Evolutionary conservation across 768 basidiomycete genomes (phyloP).

Genomic region (Psilocybe azurescens): DNA sequence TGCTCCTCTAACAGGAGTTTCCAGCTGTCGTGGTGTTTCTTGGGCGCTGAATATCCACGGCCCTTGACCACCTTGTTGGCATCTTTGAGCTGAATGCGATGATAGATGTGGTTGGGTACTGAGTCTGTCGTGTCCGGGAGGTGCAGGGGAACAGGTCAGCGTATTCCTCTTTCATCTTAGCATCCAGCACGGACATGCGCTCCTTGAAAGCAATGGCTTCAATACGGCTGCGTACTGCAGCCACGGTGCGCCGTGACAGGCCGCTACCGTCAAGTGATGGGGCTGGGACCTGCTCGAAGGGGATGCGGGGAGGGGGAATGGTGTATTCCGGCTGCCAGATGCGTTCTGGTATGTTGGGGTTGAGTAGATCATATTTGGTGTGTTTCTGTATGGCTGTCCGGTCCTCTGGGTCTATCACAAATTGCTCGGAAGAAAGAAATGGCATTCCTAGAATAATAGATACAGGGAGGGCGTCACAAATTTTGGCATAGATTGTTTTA

Average conservation of each 20-base stretch:
- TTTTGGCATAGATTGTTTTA: no score
- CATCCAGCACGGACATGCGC: neutral
- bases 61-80: neutral
- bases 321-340: no score
- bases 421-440: neutral
- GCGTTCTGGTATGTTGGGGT: no score
- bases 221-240: neutral
- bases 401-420: neutral
- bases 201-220: neutral
- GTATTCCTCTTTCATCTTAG: neutral
- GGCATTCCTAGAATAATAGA: conserved; percentile 29
- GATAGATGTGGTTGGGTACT: neutral
- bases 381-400: neutral
- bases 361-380: neutral
- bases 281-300: no score
- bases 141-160: neutral
- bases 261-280: no score
- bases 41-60: neutral
- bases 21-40: neutral
- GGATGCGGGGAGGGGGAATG: no score
- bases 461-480: conserved; percentile 10
- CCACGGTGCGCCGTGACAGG: neutral
- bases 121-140: neutral
- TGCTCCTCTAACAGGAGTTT: neutral
- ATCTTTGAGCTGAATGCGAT: neutral